phyloP scores from a whole-genome alignment of 306 rosid genomes.

The Ceratonia siliqua region DNA sequence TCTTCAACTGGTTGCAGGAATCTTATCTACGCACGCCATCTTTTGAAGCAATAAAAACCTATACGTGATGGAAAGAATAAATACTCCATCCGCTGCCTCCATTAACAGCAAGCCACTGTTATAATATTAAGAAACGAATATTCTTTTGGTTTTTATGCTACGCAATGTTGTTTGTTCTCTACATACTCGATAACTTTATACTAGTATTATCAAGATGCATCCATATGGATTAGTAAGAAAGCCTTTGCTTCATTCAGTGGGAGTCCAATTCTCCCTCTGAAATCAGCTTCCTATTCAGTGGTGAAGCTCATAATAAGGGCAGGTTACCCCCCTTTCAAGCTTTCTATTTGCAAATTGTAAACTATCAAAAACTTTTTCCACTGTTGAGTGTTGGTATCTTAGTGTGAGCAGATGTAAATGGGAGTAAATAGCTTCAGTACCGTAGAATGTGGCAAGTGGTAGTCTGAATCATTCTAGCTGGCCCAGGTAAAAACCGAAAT shows the following conservation, averaged over 20 bases:
- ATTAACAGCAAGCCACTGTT: slow-evolving; percentile 17
- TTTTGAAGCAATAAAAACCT: slow-evolving; percentile 29
- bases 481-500: neutral
- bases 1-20: neutral
- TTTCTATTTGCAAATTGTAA: neutral
- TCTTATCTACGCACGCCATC: neutral
- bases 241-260: neutral
- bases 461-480: slow-evolving; percentile 22
- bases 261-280: neutral
- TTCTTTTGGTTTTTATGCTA: neutral
- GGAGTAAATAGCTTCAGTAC: neutral
- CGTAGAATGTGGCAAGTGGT: slow-evolving; percentile 16
- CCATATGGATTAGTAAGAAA: neutral
- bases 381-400: neutral
- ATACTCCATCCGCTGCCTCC: slow-evolving; percentile 5
- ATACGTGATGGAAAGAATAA: slow-evolving; percentile 35
- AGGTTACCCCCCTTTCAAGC: too few species aligned
- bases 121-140: slow-evolving; percentile 21
- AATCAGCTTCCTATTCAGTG: neutral
- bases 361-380: neutral
- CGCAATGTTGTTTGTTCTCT: neutral
- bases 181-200: neutral
- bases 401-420: neutral
- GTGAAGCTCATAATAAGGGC: too few species aligned
- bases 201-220: neutral